Conservation (phyloP, 139 green algal genomes). For the Dunaliella primolecta region DNA sequence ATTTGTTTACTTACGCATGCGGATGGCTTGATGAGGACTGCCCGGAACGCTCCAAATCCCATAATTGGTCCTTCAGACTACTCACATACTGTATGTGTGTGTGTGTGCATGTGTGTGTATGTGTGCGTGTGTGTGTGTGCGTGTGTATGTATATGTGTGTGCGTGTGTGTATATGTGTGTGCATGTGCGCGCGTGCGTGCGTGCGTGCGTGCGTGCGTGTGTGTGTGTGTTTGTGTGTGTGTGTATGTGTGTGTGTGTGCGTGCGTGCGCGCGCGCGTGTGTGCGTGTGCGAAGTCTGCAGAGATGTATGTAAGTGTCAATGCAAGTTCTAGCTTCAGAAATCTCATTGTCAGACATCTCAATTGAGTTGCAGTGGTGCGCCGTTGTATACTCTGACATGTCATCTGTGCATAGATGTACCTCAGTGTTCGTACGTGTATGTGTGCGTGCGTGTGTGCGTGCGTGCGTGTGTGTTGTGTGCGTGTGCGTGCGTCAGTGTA, state of each 20-base stretch:
- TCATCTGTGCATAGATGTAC: too few relatives aligned
- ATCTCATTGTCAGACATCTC: too few relatives aligned
- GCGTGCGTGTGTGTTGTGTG: not conserved
- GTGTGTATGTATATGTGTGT: not conserved
- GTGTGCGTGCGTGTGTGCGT: not conserved
- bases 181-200: not conserved
- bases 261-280: too few relatives aligned
- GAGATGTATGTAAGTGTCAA: too few relatives aligned
- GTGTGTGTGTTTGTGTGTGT: too few relatives aligned
- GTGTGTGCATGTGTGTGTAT: not conserved
- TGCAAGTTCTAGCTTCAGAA: too few relatives aligned
- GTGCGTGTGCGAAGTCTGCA: too few relatives aligned
- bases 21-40: not conserved
- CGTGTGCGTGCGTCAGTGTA: not conserved
- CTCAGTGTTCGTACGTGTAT: not conserved
- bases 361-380: too few relatives aligned
- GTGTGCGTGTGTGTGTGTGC: not conserved
- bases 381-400: too few relatives aligned
- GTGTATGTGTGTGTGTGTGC: slow-evolving; percentile 8
- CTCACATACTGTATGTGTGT: slow-evolving; percentile 33
- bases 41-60: slow-evolving; percentile 22
- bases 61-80: slow-evolving; percentile 35
- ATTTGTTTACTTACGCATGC: not conserved
- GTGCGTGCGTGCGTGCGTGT: not conserved
- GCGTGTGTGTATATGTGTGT: not conserved